Conservation (phyloP, 495 filamentous ascomycete genomes). For the Jackrogersella multiformis region DNA sequence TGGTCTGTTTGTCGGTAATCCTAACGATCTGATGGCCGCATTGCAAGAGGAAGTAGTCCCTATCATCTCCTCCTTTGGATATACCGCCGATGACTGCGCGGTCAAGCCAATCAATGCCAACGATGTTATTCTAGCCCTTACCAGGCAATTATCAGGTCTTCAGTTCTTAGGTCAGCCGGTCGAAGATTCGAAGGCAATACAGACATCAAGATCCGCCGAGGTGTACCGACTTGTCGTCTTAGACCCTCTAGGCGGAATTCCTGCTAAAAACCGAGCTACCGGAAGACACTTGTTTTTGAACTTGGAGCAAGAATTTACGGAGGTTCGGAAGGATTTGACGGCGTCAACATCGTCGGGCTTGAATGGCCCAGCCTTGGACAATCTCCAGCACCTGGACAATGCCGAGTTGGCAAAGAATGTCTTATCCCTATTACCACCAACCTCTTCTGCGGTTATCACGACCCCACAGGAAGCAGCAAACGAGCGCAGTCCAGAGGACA, state of each 20-base stretch:
- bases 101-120: constrained; percentile 67
- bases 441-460: constrained; percentile 86
- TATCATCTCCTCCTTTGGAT: constrained; percentile 76
- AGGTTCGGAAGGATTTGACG: constrained; percentile 69
- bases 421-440: constrained; percentile 81
- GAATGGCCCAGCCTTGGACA: constrained; percentile 15
- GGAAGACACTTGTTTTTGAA: constrained; percentile 92
- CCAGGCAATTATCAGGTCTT: constrained; percentile 73
- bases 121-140: constrained; percentile 75
- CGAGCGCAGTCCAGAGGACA: constrained; percentile 52
- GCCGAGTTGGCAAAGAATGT: constrained; percentile 72
- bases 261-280: constrained; percentile 69
- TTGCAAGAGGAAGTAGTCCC: constrained; percentile 81
- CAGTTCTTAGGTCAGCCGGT: constrained; percentile 52
- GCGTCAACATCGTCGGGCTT: constrained; percentile 1
- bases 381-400: constrained; percentile 70
- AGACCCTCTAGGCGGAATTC: constrained; percentile 89
- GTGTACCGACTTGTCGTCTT: constrained; percentile 90
- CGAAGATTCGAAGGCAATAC: constrained; percentile 56
- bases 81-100: constrained; percentile 66
- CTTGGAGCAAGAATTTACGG: constrained; percentile 85
- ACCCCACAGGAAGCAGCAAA: constrained; percentile 84
- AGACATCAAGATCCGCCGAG: constrained; percentile 61
- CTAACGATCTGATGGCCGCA: constrained; percentile 70
- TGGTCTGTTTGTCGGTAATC: constrained; percentile 53